phyloP scores from a whole-genome alignment of 768 basidiomycete species.

The Punctularia strigosozonata region DNA sequence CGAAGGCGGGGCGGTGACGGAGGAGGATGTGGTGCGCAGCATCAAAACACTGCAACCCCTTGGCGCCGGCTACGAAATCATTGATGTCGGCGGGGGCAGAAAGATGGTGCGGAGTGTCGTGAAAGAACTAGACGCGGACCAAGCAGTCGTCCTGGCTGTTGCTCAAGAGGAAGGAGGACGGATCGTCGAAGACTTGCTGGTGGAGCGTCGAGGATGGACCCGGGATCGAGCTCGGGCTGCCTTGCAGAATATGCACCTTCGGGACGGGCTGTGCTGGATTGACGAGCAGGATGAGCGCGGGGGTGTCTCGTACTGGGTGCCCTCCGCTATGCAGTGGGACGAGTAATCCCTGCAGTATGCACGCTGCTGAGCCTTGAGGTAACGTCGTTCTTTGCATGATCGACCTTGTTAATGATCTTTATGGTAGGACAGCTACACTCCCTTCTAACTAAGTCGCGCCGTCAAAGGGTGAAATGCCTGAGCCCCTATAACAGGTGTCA shows the following conservation, averaged over 20 bases:
- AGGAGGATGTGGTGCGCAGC: constrained; percentile 74
- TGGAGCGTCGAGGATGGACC: constrained; percentile 62
- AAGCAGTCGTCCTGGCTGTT: constrained; percentile 68
- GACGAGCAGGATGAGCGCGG: constrained; percentile 73
- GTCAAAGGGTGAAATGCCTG: too few relatives aligned
- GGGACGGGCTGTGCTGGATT: constrained; percentile 91
- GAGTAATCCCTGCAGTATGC: constrained; percentile 20
- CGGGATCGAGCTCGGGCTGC: constrained; percentile 64
- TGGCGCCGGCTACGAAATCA: constrained; percentile 83
- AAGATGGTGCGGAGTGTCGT: constrained; percentile 87
- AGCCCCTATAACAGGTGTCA: too few relatives aligned
- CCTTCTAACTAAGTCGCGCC: too few relatives aligned
- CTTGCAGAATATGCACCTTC: constrained; percentile 80
- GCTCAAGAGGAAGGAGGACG: constrained; percentile 60
- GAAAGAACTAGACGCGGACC: constrained; percentile 84
- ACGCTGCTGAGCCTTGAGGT: not conserved
- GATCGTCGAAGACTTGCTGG: constrained; percentile 52
- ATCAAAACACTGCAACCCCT: constrained; percentile 83
- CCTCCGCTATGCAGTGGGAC: constrained; percentile 82
- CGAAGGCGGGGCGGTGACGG: constrained; percentile 57
- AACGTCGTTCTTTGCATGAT: not conserved
- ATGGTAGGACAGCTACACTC: too few relatives aligned
- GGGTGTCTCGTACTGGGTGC: constrained; percentile 75
- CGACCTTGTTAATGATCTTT: too few relatives aligned
- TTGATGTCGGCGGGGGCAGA: constrained; percentile 53